Evolutionary conservation across 108 stramenopile species (phyloP).

Genomic region (Conticribra weissflogii): DNA sequence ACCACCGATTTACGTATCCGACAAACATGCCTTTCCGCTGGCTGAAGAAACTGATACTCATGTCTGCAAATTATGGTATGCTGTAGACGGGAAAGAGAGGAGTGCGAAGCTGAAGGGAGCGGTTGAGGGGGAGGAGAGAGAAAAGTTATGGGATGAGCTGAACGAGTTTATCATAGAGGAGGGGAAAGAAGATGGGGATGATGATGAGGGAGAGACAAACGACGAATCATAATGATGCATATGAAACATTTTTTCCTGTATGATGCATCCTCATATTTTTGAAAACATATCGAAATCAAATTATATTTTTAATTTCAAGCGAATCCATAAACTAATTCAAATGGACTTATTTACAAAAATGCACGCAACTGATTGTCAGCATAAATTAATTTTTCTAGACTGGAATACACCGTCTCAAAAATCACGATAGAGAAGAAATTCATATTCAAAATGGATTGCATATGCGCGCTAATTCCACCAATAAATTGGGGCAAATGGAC

Average conservation of each 20-base stretch:
- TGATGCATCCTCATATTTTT: no score
- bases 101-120: conserved; percentile 70
- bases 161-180: conserved; percentile 79
- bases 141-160: conserved; percentile 68
- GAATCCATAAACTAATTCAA: no score
- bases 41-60: conserved; percentile 67
- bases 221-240: no score
- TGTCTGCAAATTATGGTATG: conserved; percentile 73
- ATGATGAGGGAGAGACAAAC: conserved; percentile 58
- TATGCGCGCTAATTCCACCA: conserved; percentile 34
- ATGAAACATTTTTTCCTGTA: no score
- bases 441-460: conserved; percentile 36
- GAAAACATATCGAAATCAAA: no score
- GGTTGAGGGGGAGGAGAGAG: conserved; percentile 72
- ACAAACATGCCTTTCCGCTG: conserved; percentile 72
- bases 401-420: no score
- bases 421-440: no score
- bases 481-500: conserved; percentile 27
- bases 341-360: no score
- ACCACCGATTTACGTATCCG: conserved; percentile 77
- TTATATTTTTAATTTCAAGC: no score
- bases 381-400: no score
- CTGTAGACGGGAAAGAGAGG: conserved; percentile 55
- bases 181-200: conserved; percentile 79
- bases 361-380: no score